These are phyloP conservation scores for Sporobolomyces phaffii DNA, from an alignment of 768 basidiomycete genomes.

Conservation along the genomic window DNA sequence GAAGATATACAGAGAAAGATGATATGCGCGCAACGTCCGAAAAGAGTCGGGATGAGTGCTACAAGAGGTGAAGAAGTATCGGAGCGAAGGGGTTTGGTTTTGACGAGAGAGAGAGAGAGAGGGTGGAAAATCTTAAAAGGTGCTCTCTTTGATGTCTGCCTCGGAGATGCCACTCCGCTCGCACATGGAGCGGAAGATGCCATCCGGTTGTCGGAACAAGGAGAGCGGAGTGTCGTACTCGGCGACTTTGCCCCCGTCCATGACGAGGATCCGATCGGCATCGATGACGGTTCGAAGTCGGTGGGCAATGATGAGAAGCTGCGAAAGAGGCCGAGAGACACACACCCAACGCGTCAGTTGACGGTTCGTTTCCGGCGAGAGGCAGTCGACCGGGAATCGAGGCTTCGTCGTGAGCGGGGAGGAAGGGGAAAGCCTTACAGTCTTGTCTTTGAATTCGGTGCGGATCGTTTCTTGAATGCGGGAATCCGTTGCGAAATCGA, in stretches of 20 bases:
- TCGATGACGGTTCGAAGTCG: constrained; percentile 78
- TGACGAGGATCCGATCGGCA: constrained; percentile 82
- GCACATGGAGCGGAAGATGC: constrained; percentile 61
- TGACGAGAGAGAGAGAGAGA: too few relatives aligned
- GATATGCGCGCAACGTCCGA: too few relatives aligned
- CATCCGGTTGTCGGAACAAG: constrained; percentile 51
- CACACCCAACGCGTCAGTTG: too few relatives aligned
- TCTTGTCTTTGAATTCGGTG: constrained; percentile 68
- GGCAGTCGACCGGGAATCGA: too few relatives aligned
- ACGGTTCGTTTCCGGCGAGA: too few relatives aligned
- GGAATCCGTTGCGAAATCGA: constrained; percentile 65
- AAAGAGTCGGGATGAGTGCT: too few relatives aligned
- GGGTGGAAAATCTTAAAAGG: neutral
- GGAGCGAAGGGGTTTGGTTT: too few relatives aligned
- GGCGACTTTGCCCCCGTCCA: constrained; percentile 68
- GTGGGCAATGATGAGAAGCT: constrained; percentile 51
- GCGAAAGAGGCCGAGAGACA: too few relatives aligned
- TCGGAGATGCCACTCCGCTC: constrained; percentile 54
- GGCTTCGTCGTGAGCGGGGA: too few relatives aligned
- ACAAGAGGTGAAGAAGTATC: too few relatives aligned
- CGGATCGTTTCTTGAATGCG: constrained; percentile 89
- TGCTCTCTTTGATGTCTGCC: constrained; percentile 50
- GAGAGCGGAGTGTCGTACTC: constrained; percentile 48
- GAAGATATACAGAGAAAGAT: too few relatives aligned
- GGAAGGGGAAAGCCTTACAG: constrained; percentile 48